phyloP scores from a whole-genome alignment of 495 filamentous ascomycete genomes.

The Halenospora varia region DNA sequence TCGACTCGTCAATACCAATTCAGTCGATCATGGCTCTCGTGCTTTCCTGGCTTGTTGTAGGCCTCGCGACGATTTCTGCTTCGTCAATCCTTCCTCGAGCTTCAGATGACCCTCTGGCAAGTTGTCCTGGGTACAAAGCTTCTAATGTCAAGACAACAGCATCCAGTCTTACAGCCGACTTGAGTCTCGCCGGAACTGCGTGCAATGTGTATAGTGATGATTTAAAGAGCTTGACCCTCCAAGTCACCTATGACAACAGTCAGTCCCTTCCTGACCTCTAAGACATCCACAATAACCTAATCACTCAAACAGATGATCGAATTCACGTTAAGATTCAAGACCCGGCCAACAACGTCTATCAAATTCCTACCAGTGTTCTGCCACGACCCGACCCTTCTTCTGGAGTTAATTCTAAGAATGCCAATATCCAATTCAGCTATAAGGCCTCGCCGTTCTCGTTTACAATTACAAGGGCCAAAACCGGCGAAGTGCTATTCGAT shows the following conservation, averaged over 20 bases:
- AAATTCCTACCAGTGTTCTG: constrained; percentile 70
- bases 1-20: neutral
- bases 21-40: constrained; percentile 8
- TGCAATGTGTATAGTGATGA: constrained; percentile 74
- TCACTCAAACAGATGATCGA: constrained; percentile 50
- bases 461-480: constrained; percentile 56
- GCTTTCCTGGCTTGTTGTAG: constrained; percentile 11
- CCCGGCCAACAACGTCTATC: constrained; percentile 67
- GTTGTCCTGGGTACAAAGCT: constrained; percentile 71
- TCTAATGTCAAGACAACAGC: constrained; percentile 53
- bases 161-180: constrained; percentile 55
- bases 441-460: constrained; percentile 71
- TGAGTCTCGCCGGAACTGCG: constrained; percentile 60
- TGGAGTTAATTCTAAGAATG: constrained; percentile 18
- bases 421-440: constrained; percentile 62
- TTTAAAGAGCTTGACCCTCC: constrained; percentile 57
- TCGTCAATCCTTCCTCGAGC: neutral
- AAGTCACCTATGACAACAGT: constrained; percentile 76
- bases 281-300: neutral
- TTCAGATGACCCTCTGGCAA: constrained; percentile 18
- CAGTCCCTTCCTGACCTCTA: constrained; percentile 28
- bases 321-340: constrained; percentile 85
- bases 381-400: constrained; percentile 47
- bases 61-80: neutral
- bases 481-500: constrained; percentile 74